Base-by-base conservation (phyloP, 2,329 filamentous ascomycete species). In the Thermothelomyces thermophilus region DNA sequence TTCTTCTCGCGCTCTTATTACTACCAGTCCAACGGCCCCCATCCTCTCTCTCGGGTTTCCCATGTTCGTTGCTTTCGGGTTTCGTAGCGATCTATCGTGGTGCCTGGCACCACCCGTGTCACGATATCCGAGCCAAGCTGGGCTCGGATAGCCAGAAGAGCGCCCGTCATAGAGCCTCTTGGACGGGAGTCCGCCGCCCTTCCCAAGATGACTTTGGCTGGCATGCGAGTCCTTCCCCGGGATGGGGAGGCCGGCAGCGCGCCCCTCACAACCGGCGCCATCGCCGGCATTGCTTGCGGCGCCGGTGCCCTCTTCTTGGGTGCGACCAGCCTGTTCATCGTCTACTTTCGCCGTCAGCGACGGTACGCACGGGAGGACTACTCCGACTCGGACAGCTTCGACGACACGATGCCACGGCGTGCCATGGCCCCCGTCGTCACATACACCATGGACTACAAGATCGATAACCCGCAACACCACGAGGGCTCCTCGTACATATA, bases 211-310 rank as follows among this genome's bases (percentile, higher is more conserved):
- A 55, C 7, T 62, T 63, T 42, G 33, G 56, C 5, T 61, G 64
- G 1, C 42, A 60, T 1, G 56, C 65, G 48, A 31, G 17, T 58
- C 24, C 36, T 56, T 30, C 54, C 40, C 16, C 49, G 57, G 48
- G 54, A 56, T 40, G 0, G 52, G 57, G n/a, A 41, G 17, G 54
- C 60, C 3, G 62, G 57, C 9, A 33, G 22, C 7, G 40, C 47
- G 20, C 47, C 20, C 8, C 69, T 79, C 60, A 69, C 72, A 0
- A 69, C 70, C 0, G 72, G 73, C 2, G 72, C 73, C n/a, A 75
- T 79, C 14, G 73, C 74, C 0, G 77, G 77, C 16, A 80, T 82
- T 40, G 69, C 68, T 0, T 61, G 79, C 0, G 76, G 73, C 11
- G 70, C 68, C 6, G 66, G 66, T 0, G 63, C 75, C 0, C 58